Conservation (phyloP, 768 basidiomycete species). For the Leucocoprinus sp. region DNA sequence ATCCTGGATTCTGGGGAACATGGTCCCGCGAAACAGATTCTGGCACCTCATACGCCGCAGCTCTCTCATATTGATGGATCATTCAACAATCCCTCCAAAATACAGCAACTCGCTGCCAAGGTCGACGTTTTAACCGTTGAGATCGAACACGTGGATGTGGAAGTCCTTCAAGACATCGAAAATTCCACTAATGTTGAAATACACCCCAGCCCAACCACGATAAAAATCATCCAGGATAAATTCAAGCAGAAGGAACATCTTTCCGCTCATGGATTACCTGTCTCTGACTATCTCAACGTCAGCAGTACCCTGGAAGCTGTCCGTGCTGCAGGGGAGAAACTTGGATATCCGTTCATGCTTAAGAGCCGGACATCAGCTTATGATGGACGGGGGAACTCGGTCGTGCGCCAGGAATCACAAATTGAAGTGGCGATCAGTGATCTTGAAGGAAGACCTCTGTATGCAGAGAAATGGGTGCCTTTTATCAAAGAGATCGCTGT, state of each 20-base stretch:
- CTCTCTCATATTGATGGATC: constrained; percentile 78
- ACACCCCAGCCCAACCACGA: constrained; percentile 76
- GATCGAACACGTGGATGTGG: constrained; percentile 91
- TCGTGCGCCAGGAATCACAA: constrained; percentile 48
- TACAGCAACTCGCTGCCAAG: constrained; percentile 66
- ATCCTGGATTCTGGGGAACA: constrained; percentile 79
- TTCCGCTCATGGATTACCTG: constrained; percentile 49
- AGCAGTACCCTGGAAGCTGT: constrained; percentile 47
- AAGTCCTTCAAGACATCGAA: constrained; percentile 58
- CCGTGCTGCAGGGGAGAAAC: constrained; percentile 36
- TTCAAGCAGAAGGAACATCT: constrained; percentile 72
- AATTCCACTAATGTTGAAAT: constrained; percentile 30
- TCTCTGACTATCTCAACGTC: constrained; percentile 53
- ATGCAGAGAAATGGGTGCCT: constrained; percentile 90
- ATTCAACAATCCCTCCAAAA: constrained; percentile 73
- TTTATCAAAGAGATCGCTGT: constrained; percentile 90
- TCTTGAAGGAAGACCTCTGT: constrained; percentile 66
- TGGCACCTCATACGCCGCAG: constrained; percentile 42
- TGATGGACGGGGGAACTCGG: constrained; percentile 91
- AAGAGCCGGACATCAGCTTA: constrained; percentile 95
- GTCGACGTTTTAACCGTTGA: constrained; percentile 91
- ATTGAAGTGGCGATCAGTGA: constrained; percentile 40
- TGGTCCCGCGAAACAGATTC: constrained; percentile 85
- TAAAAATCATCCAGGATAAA: constrained; percentile 85
- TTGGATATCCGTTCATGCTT: constrained; percentile 91